Evolutionary conservation across 176 grass and related monocot species (phyloP), one percentile per base, ranked within the genome.

Genomic region (Oryza glaberrima): DNA sequence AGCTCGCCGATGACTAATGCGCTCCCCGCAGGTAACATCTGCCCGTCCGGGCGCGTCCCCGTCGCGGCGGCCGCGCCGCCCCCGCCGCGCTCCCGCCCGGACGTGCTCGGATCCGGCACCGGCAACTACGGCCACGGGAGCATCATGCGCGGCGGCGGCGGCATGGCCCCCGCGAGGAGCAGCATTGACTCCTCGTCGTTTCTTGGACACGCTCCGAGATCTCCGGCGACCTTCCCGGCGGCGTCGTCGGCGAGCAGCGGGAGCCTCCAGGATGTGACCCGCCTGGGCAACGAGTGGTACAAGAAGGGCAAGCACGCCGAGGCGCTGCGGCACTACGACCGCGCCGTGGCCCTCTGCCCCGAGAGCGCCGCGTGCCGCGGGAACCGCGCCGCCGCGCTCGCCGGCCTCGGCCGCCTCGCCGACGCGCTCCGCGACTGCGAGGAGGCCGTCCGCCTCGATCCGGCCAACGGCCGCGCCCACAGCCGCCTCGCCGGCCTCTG

Each of bases 41-140:
- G 96, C 70, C 90, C 90, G 9, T 96, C 91, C 1, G 93, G 93
- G n/a, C 91, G 85, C 76, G 91, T 96, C 49, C 79, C 83, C 1
- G 79, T 67, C 41, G 54, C 60, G 38, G 89, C 26, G 6, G 34
- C 81, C 20, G 26, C 80, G 58, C 63, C 90, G 43, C 88, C 91
- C 91, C 86, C 79, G 58, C 75, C 51, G 60, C 89, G 86, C 67
- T 87, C 90, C 68, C 87, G 96, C 70, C 86, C 87, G 16, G 94
- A 96, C 84, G 90, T 99, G 64, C 94, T 99, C 16, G 90, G 96
- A 77, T 92, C 96, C 47, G 96, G 96, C 63, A 91, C 79, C 8
- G 94, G 96, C 70, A 84, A 99, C 81, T 99, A 99, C 32, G 96
- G 96, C 77, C 96, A 99, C 51, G 96, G 96, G 7, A 97, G 94